These are phyloP conservation scores for Knufia petricola DNA, from an alignment of 2,329 filamentous ascomycete species.

Conservation along the genomic window DNA sequence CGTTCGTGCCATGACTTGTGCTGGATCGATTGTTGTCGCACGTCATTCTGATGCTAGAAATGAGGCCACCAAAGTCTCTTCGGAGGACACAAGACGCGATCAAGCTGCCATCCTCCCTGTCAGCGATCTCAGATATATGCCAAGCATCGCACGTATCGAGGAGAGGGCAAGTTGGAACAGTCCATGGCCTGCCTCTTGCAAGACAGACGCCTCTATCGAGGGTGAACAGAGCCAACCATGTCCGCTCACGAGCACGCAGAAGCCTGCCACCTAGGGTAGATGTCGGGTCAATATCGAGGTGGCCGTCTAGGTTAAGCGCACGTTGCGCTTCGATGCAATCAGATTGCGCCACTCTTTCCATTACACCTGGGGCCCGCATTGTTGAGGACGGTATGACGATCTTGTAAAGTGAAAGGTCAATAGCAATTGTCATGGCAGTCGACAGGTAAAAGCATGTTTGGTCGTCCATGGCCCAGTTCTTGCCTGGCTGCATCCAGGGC, in stretches of 20 bases:
- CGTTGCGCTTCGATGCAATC: conserved; percentile 60
- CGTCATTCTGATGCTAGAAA: conserved; percentile 26
- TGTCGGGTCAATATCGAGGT: conserved; percentile 50
- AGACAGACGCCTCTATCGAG: conserved; percentile 63
- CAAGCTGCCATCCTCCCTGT: conserved; percentile 60
- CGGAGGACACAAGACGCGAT: conserved; percentile 62
- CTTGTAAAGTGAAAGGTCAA: conserved; percentile 62
- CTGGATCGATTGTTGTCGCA: conserved; percentile 29
- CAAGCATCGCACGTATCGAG: conserved; percentile 60
- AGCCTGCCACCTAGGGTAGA: conserved; percentile 54
- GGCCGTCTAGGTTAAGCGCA: conserved; percentile 59
- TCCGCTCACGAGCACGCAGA: conserved; percentile 55
- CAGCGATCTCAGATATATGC: conserved; percentile 55
- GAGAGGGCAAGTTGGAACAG: conserved; percentile 56
- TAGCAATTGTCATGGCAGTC: conserved; percentile 58
- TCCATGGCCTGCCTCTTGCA: conserved; percentile 59
- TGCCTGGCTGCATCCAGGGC: conserved; percentile 62
- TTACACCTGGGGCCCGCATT: conserved; percentile 34
- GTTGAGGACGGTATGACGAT: conserved; percentile 49
- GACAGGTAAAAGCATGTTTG: conserved; percentile 64
- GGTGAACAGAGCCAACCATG: conserved; percentile 63
- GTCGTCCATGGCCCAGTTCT: conserved; percentile 57
- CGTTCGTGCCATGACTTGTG: conserved; percentile 28
- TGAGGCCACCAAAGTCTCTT: conserved; percentile 49
- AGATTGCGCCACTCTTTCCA: conserved; percentile 47